Base-by-base conservation (phyloP, 768 basidiomycete genomes). In the Rhodocollybia butyracea region DNA sequence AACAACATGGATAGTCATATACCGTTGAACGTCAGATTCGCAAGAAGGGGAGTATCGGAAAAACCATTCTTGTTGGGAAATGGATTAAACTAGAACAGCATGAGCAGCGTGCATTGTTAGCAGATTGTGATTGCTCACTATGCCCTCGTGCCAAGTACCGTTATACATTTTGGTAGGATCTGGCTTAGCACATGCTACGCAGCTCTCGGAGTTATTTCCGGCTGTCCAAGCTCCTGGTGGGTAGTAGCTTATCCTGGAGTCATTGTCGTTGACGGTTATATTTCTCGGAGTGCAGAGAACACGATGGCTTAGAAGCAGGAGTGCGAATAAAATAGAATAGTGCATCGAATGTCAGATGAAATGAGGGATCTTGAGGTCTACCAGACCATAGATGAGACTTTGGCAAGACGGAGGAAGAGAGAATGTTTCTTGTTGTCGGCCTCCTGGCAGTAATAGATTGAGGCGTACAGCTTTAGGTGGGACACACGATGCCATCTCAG, bases 11-110 rank as follows among this genome's bases (percentile, higher is more conserved):
- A 31, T 19, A 29, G 38, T 13, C 24, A 59, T 63, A 45, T 57
- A 76, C 76, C 76, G 55, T 65, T 67, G 57, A 77, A 78, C 8
- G 58, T 54, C 10, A 68, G 52, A 10, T 66, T 59, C 4, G 73
- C 75, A 21, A 61, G 63, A 24, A 63, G 59, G 5, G 62, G 57
- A 4, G 55, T 61, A 24, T 61, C 61, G 2, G 62, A 50, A 32
- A 54, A 41, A 24, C 19, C 39, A 30, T 45, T 60, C 45, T 24
- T 60, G 31, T 62, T 61, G 19, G 47, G 36, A 21, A 38, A 7
- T 7, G 47, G 56, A 55, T 60, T 59, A 56, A 59, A 62, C 57
- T 50, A 55, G 46, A 13, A 24, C 12, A 5, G 47, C 21, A 41
- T 43, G 12, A 54, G 31, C 32, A 1, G 12, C 4, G 22, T 11